phyloP scores from a whole-genome alignment of 257 asterid genomes.

The Craterostigma plantagineum region DNA sequence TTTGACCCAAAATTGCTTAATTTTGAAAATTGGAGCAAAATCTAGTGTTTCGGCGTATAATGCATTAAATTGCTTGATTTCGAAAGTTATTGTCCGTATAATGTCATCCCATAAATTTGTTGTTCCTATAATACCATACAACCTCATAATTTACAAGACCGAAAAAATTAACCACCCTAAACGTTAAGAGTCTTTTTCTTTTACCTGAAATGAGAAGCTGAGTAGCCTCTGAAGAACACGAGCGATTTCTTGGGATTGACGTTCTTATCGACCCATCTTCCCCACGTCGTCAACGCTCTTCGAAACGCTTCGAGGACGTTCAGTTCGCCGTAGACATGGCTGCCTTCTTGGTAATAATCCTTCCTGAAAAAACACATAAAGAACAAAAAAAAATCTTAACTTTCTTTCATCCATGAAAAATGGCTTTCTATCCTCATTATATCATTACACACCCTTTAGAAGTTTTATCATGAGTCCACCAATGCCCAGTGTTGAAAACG shows the following conservation, averaged over 20 bases:
- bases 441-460: slow-evolving; percentile 40
- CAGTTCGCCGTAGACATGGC: slow-evolving; percentile 34
- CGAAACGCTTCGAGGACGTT: slow-evolving; percentile 45
- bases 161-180: too few relatives aligned
- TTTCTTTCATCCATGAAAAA: background rate
- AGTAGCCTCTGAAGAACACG: slow-evolving; percentile 51
- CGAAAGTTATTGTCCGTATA: too few relatives aligned
- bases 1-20: too few relatives aligned
- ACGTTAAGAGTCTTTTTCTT: too few relatives aligned
- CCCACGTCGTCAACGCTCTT: slow-evolving; percentile 59
- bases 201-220: slow-evolving; percentile 64
- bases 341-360: slow-evolving; percentile 73
- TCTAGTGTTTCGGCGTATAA: too few relatives aligned
- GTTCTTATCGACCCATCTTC: slow-evolving; percentile 52
- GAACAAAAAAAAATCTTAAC: background rate
- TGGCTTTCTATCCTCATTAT: background rate
- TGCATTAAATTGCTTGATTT: too few relatives aligned
- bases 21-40: too few relatives aligned
- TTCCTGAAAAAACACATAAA: slow-evolving; percentile 16
- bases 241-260: slow-evolving; percentile 31
- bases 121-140: too few relatives aligned
- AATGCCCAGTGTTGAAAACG: slow-evolving; percentile 65
- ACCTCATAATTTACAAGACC: too few relatives aligned
- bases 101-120: too few relatives aligned
- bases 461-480: slow-evolving; percentile 85